phyloP scores from a whole-genome alignment of 768 basidiomycete species.

The Lentinula edodes region DNA sequence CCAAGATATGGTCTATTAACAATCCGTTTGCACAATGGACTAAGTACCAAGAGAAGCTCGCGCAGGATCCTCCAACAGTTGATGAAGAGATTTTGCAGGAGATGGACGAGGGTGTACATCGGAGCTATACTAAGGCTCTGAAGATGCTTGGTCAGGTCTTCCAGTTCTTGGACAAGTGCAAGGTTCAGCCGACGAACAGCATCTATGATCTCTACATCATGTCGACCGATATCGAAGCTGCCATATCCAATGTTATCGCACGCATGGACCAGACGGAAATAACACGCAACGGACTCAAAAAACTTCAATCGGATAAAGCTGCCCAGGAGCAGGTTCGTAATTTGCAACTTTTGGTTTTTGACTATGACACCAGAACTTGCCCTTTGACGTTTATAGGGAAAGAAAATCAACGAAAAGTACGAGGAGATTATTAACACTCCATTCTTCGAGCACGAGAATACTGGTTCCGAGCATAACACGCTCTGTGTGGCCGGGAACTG shows the following conservation, averaged over 20 bases:
- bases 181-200: neutral
- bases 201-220: neutral
- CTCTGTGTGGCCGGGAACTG: conserved; percentile 9
- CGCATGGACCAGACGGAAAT: neutral
- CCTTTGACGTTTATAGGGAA: neutral
- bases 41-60: neutral
- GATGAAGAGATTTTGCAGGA: neutral
- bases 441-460: conserved; percentile 5
- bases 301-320: neutral
- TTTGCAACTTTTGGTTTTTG: neutral
- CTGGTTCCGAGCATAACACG: conserved; percentile 6
- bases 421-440: conserved; percentile 6
- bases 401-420: conserved; percentile 7
- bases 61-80: neutral
- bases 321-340: neutral
- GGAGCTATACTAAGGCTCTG: neutral
- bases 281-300: neutral
- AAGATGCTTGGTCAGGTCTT: neutral
- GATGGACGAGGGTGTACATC: neutral
- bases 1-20: neutral
- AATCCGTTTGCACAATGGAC: neutral
- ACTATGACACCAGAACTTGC: neutral
- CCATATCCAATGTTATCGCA: neutral
- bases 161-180: neutral
- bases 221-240: neutral